These are phyloP conservation scores for Fistulina hepatica DNA, from an alignment of 1,284 basidiomycete species.

Conservation along the genomic window DNA sequence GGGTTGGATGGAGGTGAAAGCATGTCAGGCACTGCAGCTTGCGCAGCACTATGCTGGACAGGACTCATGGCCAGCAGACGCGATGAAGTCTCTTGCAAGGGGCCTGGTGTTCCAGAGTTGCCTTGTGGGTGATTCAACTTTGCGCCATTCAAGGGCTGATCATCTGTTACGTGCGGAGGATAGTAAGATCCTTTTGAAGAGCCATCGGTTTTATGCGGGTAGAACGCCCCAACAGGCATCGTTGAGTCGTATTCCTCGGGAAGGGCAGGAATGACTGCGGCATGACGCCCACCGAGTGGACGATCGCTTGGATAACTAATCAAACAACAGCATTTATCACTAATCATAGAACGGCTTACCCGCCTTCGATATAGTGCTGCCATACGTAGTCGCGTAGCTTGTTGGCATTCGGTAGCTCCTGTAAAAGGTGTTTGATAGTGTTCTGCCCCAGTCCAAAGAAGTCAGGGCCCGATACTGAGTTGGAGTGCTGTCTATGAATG, in stretches of 20 bases:
- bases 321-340: slow-evolving; percentile 10
- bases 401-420: slow-evolving; percentile 62
- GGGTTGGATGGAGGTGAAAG: background rate
- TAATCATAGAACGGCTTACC: slow-evolving; percentile 38
- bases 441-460: slow-evolving; percentile 78
- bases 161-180: slow-evolving; percentile 8
- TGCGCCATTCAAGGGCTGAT: background rate
- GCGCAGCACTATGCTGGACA: background rate
- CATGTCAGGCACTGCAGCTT: background rate
- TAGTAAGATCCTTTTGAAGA: slow-evolving; percentile 5
- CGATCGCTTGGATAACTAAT: slow-evolving; percentile 24
- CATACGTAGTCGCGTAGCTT: slow-evolving; percentile 66
- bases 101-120: background rate
- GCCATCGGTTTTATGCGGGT: slow-evolving; percentile 22
- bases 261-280: slow-evolving; percentile 63
- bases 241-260: slow-evolving; percentile 56
- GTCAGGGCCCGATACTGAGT: slow-evolving; percentile 75
- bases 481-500: slow-evolving; percentile 70
- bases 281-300: slow-evolving; percentile 64
- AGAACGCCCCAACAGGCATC: slow-evolving; percentile 32
- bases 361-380: slow-evolving; percentile 73
- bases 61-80: background rate
- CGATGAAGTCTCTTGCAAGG: background rate
- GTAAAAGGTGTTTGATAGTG: slow-evolving; percentile 75
- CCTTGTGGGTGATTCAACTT: background rate